Evolutionary conservation across 805 yeast species (phyloP).

Genomic region (Lachancea nothofagi): DNA sequence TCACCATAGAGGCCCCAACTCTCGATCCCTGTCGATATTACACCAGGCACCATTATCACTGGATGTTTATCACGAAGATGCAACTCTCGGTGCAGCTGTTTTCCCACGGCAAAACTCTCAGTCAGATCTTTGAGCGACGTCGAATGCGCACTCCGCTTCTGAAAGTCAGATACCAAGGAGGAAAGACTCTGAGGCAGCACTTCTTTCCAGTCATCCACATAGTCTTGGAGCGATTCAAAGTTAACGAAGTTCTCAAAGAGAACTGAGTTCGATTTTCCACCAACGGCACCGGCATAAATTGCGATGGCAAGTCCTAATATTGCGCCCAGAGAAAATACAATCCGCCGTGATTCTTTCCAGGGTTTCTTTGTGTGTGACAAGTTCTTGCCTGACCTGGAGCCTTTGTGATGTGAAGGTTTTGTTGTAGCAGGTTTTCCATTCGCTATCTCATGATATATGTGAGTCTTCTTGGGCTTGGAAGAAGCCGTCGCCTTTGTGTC

Average conservation of each 20-base stretch:
- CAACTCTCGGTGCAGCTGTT: constrained; percentile 46
- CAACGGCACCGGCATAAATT: constrained; percentile 47
- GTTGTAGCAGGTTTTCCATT: neutral
- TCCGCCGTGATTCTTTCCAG: constrained; percentile 48
- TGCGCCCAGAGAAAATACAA: constrained; percentile 65
- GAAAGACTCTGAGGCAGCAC: constrained; percentile 62
- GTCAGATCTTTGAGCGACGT: constrained; percentile 43
- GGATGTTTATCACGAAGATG: constrained; percentile 60
- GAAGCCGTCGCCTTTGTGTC: neutral
- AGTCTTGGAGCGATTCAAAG: constrained; percentile 54
- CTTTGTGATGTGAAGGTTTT: neutral
- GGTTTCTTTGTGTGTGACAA: constrained; percentile 10
- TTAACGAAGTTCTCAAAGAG: constrained; percentile 44
- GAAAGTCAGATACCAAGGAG: constrained; percentile 53
- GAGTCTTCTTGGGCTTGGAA: neutral
- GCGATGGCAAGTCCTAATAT: constrained; percentile 64
- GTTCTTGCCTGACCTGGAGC: neutral
- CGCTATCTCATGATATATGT: too few species aligned
- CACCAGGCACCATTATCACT: constrained; percentile 93
- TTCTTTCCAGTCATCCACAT: constrained; percentile 68
- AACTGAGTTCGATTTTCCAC: constrained; percentile 23
- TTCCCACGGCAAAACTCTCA: constrained; percentile 87
- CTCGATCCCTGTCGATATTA: constrained; percentile 89
- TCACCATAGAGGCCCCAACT: constrained; percentile 82
- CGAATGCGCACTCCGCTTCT: constrained; percentile 17